Base-by-base conservation (phyloP, 2,329 filamentous ascomycete species). In the Daldinia eschscholtzii region DNA sequence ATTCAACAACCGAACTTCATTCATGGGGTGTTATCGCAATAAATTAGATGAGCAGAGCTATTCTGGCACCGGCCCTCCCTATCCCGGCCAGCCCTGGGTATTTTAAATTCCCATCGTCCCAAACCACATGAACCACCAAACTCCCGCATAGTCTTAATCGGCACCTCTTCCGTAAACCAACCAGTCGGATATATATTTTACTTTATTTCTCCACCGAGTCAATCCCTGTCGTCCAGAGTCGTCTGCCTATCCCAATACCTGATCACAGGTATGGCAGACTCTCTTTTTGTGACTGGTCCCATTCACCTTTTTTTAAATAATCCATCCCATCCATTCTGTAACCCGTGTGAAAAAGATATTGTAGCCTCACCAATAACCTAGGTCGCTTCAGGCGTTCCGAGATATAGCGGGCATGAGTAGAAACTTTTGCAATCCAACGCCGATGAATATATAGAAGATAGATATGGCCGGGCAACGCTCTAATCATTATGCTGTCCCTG, bases 371-470 rank as follows among this genome's bases (percentile, higher is more conserved):
- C 56, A 23, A 6, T 30, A 4, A 44, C 20, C 60, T 39, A 50
- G 37, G 41, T 61, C 56, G 44, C 56, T 68, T 61, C 41, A 44
- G 58, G 52, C 57, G 42, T 58, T 46, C 52, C 48, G 10, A 46
- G 61, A 42, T 60, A 35, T 35, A 56, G 50, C 33, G 50, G 37
- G 33, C 7, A 53, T 33, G 33, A 61, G 20, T 18, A 62, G 48
- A 44, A 67, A 63, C 44, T 68, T 70, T 70, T 70, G 6, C 50
- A 61, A 55, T 55, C 63, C 42, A 64, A 71, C 68, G 63, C 68
- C 68, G 59, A 61, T 35, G 52, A 10, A 66, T 66, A 42, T 48
- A 48, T 57, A 57, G 39, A 60, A 35, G 44, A 58, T 64, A 56
- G 15, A 52, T 61, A 52, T 58, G 44, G 57, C 59, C 52, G 33